Conservation (phyloP, 306 rosid species). For the Cicer judaicum region DNA sequence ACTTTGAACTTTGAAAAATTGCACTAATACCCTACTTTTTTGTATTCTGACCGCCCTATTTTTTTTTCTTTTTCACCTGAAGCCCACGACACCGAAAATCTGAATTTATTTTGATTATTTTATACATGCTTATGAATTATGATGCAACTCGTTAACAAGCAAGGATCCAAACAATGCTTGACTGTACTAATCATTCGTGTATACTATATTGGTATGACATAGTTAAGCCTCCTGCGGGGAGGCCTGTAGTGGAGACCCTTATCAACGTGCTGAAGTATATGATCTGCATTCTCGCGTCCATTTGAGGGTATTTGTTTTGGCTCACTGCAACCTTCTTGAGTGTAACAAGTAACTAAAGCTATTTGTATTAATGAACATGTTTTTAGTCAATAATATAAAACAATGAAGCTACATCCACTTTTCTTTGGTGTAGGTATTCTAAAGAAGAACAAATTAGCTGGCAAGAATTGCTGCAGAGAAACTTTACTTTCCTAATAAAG, state of each 20-base stretch:
- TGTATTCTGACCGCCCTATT: too few species aligned
- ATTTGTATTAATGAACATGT: not conserved
- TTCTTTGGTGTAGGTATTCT: too few species aligned
- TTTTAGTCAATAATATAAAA: not conserved
- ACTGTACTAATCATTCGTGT: slow-evolving; percentile 2
- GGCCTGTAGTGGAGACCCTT: not conserved
- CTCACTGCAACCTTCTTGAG: not conserved
- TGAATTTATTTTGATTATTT: slow-evolving; percentile 2
- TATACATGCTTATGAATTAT: slow-evolving; percentile 1
- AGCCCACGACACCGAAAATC: too few species aligned
- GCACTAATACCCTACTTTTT: too few species aligned
- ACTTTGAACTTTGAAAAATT: too few species aligned
- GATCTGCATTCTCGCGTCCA: not conserved
- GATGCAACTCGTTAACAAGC: slow-evolving; percentile 15
- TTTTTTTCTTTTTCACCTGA: too few species aligned
- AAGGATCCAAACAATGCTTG: slow-evolving; percentile 26
- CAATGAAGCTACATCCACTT: not conserved
- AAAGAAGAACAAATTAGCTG: slow-evolving; percentile 41
- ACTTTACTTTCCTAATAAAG: slow-evolving; percentile 82
- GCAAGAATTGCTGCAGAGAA: slow-evolving; percentile 59
- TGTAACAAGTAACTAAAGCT: not conserved
- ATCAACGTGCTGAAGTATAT: not conserved
- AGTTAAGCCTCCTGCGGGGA: not conserved
- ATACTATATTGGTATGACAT: not conserved
- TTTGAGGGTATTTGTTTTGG: not conserved